Base-by-base conservation (phyloP, 164 flowering plant genomes). In the Magnolia officinalis region DNA sequence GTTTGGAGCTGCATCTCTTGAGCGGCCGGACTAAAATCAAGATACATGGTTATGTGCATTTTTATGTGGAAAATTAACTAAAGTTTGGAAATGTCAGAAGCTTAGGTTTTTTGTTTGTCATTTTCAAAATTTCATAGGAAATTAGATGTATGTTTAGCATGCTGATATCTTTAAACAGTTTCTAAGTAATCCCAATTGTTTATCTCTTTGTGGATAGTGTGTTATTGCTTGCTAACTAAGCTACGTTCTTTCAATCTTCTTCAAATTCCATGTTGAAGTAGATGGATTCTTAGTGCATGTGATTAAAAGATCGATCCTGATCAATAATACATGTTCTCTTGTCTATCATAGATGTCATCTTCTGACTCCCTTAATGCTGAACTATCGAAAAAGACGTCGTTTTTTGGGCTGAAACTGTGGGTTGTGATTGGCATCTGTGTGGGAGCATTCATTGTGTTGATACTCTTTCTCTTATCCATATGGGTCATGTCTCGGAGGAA, bases 341-440 rank as follows among this genome's bases (percentile, higher is more conserved):
- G 31, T 50, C 63, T 69, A 66, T 65, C 50, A 78, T 70, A 81
- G 67, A 90, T 88, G 96, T 81, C 92, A 14, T 80, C 92, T 2
- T 21, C 68, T 65, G 68, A 23, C 24, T 83, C 90, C 65, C 79
- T 93, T 69, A 83, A 85, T 73, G 51, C 83, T 6, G 86, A 83
- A 71, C 77, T 93, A 23, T 85, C 90, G 2, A 86, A 85, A 85
- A 88, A 83, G 83, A 87, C 85, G 26, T 73, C 86, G 26, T 21
- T 86, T 75, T 81, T 88, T 74, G 92, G 90, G 74, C 63, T 92
- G 69, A 88, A 88, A 69, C 73, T 94, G 69, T 94, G 96, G 96
- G 95, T 89, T 76, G 78, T 90, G 84, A 89, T 93, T 69, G 87
- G 96, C 68, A 67, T 90, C 51, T 81, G 84, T 68, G 89, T 93